phyloP scores from a whole-genome alignment of 768 basidiomycete genomes.

The Termitomyces bulborhizus region DNA sequence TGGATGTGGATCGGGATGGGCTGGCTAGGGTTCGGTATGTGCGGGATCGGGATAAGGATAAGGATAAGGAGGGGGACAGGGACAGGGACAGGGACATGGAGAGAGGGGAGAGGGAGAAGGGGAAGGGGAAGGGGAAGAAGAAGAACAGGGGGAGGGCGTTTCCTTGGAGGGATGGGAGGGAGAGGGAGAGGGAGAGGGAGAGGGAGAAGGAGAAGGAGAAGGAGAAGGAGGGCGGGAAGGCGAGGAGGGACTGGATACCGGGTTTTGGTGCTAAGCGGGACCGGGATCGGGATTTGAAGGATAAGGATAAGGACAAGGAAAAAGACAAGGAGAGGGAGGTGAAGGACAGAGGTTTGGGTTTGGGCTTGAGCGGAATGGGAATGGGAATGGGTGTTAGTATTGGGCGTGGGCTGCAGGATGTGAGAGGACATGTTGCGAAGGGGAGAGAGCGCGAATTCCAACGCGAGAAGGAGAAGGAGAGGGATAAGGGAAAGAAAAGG shows the following conservation, averaged over 20 bases:
- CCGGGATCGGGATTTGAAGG: not conserved
- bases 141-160: constrained; percentile 19
- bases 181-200: not conserved
- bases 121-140: constrained; percentile 9
- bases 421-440: constrained; percentile 1
- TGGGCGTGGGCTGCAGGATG: constrained; percentile 3
- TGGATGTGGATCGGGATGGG: not conserved
- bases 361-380: not conserved
- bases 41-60: constrained; percentile 3
- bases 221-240: constrained; percentile 3
- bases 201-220: not conserved
- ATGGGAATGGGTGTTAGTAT: constrained; percentile 6
- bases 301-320: not conserved
- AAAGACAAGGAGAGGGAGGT: constrained; percentile 5
- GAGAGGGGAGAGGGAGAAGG: constrained; percentile 7
- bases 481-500: not conserved
- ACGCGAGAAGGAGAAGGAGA: not conserved
- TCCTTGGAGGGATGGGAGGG: constrained; percentile 12
- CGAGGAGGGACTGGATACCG: constrained; percentile 13
- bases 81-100: constrained; percentile 1
- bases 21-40: not conserved
- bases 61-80: not conserved
- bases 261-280: constrained; percentile 2
- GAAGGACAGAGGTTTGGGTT: not conserved
- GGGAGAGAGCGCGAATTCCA: not conserved